These are phyloP conservation scores for Fallopia convolvulus DNA, from an alignment of 148 eudicot species.

Conservation along the genomic window DNA sequence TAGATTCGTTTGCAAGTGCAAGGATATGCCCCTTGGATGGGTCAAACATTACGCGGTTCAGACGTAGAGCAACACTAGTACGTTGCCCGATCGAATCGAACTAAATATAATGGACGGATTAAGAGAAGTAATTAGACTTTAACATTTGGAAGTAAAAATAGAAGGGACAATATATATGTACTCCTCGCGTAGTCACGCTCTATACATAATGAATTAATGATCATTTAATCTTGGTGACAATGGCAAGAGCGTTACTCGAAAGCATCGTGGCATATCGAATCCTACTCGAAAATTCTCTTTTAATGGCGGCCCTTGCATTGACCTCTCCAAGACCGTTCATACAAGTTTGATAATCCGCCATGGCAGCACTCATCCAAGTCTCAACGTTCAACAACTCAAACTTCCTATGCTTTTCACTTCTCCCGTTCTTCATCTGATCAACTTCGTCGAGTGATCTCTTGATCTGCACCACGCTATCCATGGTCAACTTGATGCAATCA, in stretches of 20 bases:
- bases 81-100: too few species aligned
- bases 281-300: neutral
- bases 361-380: slow-evolving; percentile 54
- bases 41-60: too few species aligned
- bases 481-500: slow-evolving; percentile 6
- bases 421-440: neutral
- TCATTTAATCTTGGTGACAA: neutral
- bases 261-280: neutral
- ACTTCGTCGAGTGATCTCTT: neutral
- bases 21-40: too few species aligned
- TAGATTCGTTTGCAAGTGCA: too few species aligned
- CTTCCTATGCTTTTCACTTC: neutral
- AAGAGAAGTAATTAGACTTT: too few species aligned
- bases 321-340: slow-evolving; percentile 20
- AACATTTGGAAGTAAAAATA: too few species aligned
- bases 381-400: slow-evolving; percentile 29
- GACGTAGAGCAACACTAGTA: too few species aligned
- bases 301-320: neutral
- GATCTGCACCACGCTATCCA: neutral
- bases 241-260: slow-evolving; percentile 7
- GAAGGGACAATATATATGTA: too few species aligned
- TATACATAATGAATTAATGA: too few species aligned
- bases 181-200: too few species aligned
- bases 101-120: too few species aligned
- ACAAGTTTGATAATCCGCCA: slow-evolving; percentile 41